Conservation (phyloP, 1,284 basidiomycete genomes). For the Leccinum fallax region DNA sequence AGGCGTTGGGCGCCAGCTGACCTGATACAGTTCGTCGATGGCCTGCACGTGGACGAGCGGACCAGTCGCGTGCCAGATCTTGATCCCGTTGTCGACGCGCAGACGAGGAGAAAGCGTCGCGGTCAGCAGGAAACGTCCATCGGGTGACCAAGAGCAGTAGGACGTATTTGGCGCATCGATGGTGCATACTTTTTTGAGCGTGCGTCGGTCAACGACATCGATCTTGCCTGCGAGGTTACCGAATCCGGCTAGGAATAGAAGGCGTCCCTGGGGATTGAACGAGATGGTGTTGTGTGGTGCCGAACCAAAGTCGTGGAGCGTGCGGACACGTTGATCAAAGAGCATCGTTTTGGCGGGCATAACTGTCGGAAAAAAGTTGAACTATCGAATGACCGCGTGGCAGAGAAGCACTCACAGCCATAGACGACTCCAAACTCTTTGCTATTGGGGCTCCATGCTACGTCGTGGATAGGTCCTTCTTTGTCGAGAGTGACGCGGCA, state of each 20-base stretch:
- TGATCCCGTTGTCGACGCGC: slow-evolving; percentile 96
- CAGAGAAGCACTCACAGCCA: slow-evolving; percentile 71
- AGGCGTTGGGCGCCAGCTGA: slow-evolving; percentile 79
- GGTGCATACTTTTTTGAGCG: slow-evolving; percentile 73
- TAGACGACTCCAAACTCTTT: slow-evolving; percentile 97
- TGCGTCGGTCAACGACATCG: slow-evolving; percentile 89
- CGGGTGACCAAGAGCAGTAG: slow-evolving; percentile 94
- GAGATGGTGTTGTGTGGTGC: slow-evolving; percentile 90
- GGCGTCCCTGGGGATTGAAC: slow-evolving; percentile 91
- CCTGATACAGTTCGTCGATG: slow-evolving; percentile 87
- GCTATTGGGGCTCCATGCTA: slow-evolving; percentile 95
- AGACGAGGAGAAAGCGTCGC: slow-evolving; percentile 93
- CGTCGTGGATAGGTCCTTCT: slow-evolving; percentile 97
- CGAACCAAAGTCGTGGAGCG: slow-evolving; percentile 89
- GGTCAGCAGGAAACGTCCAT: slow-evolving; percentile 91
- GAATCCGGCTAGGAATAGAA: slow-evolving; percentile 91
- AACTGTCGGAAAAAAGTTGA: slow-evolving; percentile 45
- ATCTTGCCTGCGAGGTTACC: slow-evolving; percentile 95
- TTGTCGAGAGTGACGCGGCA: slow-evolving; percentile 93
- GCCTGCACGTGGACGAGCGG: slow-evolving; percentile 79
- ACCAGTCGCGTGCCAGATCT: slow-evolving; percentile 93
- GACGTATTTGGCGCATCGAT: slow-evolving; percentile 95
- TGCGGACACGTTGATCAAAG: slow-evolving; percentile 89
- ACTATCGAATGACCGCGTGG: background rate
- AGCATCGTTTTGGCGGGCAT: slow-evolving; percentile 95